Evolutionary conservation across 768 basidiomycete genomes (phyloP), one percentile per base, ranked within the genome.

Genomic region (Termitomyces sp.): DNA sequence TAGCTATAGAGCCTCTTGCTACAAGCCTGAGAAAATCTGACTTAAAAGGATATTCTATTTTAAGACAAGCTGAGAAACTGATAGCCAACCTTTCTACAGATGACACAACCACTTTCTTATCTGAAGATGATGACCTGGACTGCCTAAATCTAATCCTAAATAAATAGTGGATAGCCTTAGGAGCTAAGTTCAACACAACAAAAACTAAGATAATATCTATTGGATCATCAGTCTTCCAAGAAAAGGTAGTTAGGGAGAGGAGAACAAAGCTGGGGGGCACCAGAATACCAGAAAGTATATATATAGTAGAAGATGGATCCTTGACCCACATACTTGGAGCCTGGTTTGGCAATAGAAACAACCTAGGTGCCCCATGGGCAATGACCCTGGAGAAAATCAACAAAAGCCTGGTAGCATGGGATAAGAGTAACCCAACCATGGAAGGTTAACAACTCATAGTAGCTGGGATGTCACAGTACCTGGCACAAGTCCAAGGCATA

Each of bases 121-220:
- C 60, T 2, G 61, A 66, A 45, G 11, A 58, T 0, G 74, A 79
- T 45, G 50, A 62, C 1, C 67, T 68, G 7, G 45, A 49, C 0
- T 56, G 51, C 0, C 67, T 80, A 0, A 37, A 61, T 0, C 0
- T 17, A 0, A 66, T 78, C 1, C 72, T 79, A 0, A 28, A 68
- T 0, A 41, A 38, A 0, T 81, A 78, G 79, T 80, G 75, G 51
- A 19, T 15, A 0, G 75, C 70, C 5, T 74, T 73, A 8, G 62
- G 68, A 0, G 78, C 77, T 0, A 74, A 71, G 41, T 80, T 79
- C 60, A 80, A 79, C 51, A 54, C 63, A 0, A 46, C 52, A 0
- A 81, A 81, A 59, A 79, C 76, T 0, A 67, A 72, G 35, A 58
- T 75, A 0, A 64, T 78, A 1, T 74, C 73, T 0, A 62, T 76